phyloP scores from a whole-genome alignment of 192 early-diverging fungal genomes.

The Diversispora eburnea region DNA sequence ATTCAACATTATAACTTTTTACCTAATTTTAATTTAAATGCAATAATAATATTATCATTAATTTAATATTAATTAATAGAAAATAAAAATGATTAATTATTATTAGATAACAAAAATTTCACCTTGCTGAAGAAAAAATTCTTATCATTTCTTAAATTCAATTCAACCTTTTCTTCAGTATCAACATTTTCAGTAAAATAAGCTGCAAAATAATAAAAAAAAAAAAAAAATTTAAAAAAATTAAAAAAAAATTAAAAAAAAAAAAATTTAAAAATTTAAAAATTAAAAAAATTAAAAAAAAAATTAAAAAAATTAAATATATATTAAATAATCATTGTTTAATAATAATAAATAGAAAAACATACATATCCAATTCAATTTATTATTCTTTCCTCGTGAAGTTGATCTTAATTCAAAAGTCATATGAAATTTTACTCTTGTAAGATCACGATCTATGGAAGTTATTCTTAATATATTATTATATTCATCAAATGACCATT shows the following conservation, averaged over 20 bases:
- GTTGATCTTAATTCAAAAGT: slow-evolving; percentile 33
- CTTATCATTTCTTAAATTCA: slow-evolving; percentile 9
- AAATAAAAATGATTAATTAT: background rate
- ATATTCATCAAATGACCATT: slow-evolving; percentile 25
- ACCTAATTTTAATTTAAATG: slow-evolving; percentile 5
- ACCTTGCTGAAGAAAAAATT: slow-evolving; percentile 27
- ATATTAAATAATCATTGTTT: too few relatives aligned
- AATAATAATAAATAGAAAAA: background rate
- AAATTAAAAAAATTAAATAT: too few relatives aligned
- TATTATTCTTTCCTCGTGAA: slow-evolving; percentile 38
- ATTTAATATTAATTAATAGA: background rate
- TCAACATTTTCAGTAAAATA: slow-evolving; percentile 20
- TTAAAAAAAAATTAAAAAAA: background rate
- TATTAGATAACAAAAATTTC: background rate
- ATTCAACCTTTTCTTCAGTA: background rate
- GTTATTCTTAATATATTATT: slow-evolving; percentile 24
- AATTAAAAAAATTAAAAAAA: too few relatives aligned
- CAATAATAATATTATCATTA: background rate
- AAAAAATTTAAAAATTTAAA: too few relatives aligned
- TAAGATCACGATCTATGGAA: slow-evolving; percentile 24
- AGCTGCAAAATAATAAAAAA: background rate
- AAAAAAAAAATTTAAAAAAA: background rate
- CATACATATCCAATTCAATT: slow-evolving; percentile 32
- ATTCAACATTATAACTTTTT: background rate
- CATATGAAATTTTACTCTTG: slow-evolving; percentile 31